phyloP scores from a whole-genome alignment of 169 alveolate species.

The Eimeria sp. region DNA sequence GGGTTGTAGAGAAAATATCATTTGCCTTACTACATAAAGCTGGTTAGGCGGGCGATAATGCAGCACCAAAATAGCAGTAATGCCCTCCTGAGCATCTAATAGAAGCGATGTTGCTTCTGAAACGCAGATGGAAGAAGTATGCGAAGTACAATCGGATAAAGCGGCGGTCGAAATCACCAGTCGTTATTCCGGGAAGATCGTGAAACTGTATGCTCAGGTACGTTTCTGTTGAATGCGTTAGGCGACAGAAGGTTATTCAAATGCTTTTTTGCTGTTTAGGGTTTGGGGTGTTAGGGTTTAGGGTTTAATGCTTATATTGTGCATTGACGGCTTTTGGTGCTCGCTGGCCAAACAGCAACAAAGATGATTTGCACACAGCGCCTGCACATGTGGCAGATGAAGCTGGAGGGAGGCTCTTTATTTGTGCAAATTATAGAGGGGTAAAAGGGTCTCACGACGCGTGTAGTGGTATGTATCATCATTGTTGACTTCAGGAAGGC shows the following conservation, averaged over 20 bases:
- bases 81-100: no score
- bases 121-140: conserved; percentile 94
- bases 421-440: background rate
- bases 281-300: no score
- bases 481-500: conserved; percentile 83
- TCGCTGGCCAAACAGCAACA: background rate
- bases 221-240: background rate
- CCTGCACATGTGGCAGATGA: background rate
- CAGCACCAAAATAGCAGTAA: no score
- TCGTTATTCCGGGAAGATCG: conserved; percentile 94
- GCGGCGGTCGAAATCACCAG: conserved; percentile 97
- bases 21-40: background rate
- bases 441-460: background rate
- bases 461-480: background rate
- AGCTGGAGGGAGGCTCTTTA: background rate
- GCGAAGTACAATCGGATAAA: conserved; percentile 97
- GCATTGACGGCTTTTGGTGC: no score
- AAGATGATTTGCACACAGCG: background rate
- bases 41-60: background rate
- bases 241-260: background rate
- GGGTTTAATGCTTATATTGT: no score
- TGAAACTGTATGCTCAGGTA: conserved; percentile 90
- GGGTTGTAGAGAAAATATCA: background rate
- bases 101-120: background rate
- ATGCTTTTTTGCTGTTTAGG: background rate